Conservation (phyloP, 129 eudicot genomes). For the Heracleum sosnowskyi region DNA sequence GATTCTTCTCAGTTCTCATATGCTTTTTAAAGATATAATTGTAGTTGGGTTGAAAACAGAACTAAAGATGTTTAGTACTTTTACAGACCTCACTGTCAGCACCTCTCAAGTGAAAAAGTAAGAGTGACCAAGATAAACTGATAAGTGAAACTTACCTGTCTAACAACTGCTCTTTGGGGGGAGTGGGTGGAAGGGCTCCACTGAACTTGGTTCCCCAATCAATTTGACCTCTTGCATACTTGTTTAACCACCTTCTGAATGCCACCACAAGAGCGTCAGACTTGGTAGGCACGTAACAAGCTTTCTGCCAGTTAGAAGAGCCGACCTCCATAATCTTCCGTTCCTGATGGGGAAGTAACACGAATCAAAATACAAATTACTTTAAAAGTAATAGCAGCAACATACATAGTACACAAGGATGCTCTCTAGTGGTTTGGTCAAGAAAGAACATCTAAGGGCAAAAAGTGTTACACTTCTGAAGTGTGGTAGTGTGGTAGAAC, state of each 20-base stretch:
- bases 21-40: not conserved
- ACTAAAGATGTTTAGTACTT: not conserved
- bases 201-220: slow-evolving; percentile 52
- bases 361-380: not conserved
- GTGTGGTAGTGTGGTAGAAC: not conserved
- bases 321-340: slow-evolving; percentile 56
- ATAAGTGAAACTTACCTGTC: slow-evolving; percentile 43
- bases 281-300: slow-evolving; percentile 74
- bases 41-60: not conserved
- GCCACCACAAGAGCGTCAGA: slow-evolving; percentile 63
- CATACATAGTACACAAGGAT: not conserved
- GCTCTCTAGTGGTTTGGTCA: not conserved
- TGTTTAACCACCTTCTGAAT: slow-evolving; percentile 76
- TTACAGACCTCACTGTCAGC: not conserved
- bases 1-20: not conserved
- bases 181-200: slow-evolving; percentile 60
- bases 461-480: not conserved
- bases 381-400: not conserved
- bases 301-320: slow-evolving; percentile 60
- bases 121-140: not conserved
- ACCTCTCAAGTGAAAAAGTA: not conserved
- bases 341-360: slow-evolving; percentile 34
- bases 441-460: not conserved
- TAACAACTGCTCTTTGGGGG: slow-evolving; percentile 68
- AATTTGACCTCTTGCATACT: slow-evolving; percentile 51